Evolutionary conservation across 2,329 filamentous ascomycete genomes (phyloP).

Genomic region (Penicillium sp.): DNA sequence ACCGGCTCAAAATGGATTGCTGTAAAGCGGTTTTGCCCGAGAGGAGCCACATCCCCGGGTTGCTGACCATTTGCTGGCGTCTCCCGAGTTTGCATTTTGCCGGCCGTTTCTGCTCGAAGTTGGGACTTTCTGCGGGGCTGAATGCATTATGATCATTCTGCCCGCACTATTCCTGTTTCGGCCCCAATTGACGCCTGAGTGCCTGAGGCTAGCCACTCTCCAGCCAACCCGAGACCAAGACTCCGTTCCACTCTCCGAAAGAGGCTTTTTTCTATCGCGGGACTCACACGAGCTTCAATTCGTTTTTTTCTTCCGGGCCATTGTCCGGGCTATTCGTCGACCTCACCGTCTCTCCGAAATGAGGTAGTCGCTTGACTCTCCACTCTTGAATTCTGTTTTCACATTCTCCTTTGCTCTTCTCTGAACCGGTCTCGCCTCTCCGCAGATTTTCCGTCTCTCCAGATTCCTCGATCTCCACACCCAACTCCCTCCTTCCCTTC

Average conservation of each 20-base stretch:
- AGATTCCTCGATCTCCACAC: slow-evolving; percentile 26
- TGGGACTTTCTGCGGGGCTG: slow-evolving; percentile 1
- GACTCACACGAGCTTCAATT: slow-evolving; percentile 34
- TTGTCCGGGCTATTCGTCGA: slow-evolving; percentile 21
- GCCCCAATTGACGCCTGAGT: slow-evolving; percentile 24
- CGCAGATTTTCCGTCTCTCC: slow-evolving; percentile 31
- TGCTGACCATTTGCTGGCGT: slow-evolving; percentile 4
- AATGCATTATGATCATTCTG: slow-evolving; percentile 4
- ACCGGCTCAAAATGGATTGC: slow-evolving; percentile 2
- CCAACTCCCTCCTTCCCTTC: slow-evolving; percentile 17
- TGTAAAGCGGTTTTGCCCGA: slow-evolving; percentile 4
- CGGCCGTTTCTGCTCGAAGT: not conserved
- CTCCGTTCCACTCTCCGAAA: slow-evolving; percentile 36
- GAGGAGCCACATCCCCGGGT: not conserved
- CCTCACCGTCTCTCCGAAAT: slow-evolving; percentile 30
- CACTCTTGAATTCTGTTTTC: slow-evolving; percentile 13
- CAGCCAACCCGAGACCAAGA: slow-evolving; percentile 28
- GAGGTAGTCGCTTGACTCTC: slow-evolving; percentile 32
- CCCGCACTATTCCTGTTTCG: slow-evolving; percentile 26
- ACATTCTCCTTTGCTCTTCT: slow-evolving; percentile 2
- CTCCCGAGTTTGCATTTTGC: not conserved
- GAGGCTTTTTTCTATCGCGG: slow-evolving; percentile 38
- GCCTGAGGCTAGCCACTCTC: slow-evolving; percentile 17
- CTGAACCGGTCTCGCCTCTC: slow-evolving; percentile 26
- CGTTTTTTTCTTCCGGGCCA: slow-evolving; percentile 21